Percentiles rank a stretch among this genome's conserved stretches.
These are phyloP conservation scores for Gleditsia sinensis DNA, from an alignment of 306 rosid species.

Conservation along the genomic window DNA sequence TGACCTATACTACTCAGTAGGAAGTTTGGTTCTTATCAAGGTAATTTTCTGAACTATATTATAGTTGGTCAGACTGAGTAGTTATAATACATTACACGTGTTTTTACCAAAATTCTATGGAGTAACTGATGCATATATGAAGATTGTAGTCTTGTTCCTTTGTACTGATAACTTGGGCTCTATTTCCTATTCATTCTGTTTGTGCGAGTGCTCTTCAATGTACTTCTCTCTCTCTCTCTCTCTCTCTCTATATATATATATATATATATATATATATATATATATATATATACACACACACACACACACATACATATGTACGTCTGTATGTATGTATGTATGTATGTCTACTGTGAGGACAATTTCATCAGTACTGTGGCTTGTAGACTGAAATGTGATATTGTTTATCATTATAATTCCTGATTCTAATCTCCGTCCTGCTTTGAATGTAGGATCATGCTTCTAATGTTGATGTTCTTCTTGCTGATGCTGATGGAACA, in stretches of 20 bases:
- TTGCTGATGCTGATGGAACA: slow-evolving; percentile 57
- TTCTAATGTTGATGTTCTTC: slow-evolving; percentile 51
- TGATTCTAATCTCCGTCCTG: slow-evolving; percentile 5
- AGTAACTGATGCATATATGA: not conserved
- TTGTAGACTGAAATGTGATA: not conserved
- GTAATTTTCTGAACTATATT: slow-evolving; percentile 41
- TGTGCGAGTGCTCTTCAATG: not conserved
- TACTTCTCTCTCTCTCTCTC: no score
- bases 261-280: no score
- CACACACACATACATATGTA: no score
- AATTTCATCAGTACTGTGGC: not conserved
- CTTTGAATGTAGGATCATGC: slow-evolving; percentile 46
- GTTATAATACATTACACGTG: not conserved
- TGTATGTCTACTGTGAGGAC: not conserved
- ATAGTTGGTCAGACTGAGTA: not conserved
- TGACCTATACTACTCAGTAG: slow-evolving; percentile 72
- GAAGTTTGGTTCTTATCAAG: slow-evolving; percentile 81
- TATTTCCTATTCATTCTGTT: not conserved
- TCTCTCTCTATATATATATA: no score
- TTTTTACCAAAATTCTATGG: not conserved
- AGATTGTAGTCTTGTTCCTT: not conserved
- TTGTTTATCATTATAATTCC: not conserved
- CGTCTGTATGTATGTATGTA: no score
- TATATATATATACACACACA: no score
- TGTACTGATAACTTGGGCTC: not conserved